Base-by-base conservation (phyloP, 345 rosid species). In the Eucalyptus microcorys region DNA sequence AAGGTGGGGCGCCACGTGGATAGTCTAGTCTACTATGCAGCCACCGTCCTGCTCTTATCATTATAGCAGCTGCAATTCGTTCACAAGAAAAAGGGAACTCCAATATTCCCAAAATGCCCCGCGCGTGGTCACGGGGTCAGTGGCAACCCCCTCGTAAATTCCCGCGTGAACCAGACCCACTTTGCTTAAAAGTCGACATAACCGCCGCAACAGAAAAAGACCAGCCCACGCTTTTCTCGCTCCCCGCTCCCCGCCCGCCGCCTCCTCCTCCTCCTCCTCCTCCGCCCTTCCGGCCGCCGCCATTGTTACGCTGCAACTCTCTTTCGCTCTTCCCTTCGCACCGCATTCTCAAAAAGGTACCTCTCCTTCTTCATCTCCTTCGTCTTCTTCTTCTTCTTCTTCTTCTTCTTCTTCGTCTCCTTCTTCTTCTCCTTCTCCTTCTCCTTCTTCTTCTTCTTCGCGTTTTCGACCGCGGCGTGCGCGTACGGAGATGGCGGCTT, bases 321-420 rank as follows among this genome's bases (percentile, higher is more conserved):
- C 42, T 68, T 42, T 64, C 37, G 37, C 76, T 15, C 34, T 64
- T 32, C 19, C 37, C 9, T 64, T 32, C 37, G 2, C 79, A 32
- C 79, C 37, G 42, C 79, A 8, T 68, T 32, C 79, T 71, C 79
- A n/a, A 2, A 34, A 71, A 17, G 81, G 81, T 71, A 71, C 13
- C 7, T 68, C 43, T 34, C 22, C 43, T 68, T 1, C 64, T 26
- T 2, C 61, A 2, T 55, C 26, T 61, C 14, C 59, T 53, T 21
- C 57, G 19, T 7, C 16, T 30, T 26, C n/a, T 5, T 0, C 14
- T 10, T 10, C 27, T 17, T 3, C 49, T 0, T 48, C 49, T 4
- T 32, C 40, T 14, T 2, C 76, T 64, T 1, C 68, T 10, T 2
- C 47, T 45, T 3, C 40, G 1, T 8, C 15, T 49, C 13, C 50